Evolutionary conservation across 148 eudicot genomes (phyloP).

Genomic region (Nepenthes gracilis): DNA sequence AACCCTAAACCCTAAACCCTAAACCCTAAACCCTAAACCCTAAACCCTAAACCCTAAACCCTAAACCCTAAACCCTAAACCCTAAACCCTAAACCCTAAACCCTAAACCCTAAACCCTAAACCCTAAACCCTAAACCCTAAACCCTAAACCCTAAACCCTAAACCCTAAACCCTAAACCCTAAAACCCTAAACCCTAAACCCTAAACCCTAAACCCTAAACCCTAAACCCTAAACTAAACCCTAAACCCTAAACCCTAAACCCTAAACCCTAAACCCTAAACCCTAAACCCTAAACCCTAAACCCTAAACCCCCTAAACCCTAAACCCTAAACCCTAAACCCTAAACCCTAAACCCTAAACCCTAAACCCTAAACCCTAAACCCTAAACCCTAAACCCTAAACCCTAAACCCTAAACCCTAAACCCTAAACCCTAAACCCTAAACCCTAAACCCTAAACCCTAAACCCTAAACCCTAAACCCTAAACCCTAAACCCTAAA

Average conservation of each 20-base stretch:
- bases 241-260: slow-evolving; percentile 10
- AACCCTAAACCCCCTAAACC: slow-evolving; percentile 10
- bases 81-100: slow-evolving; percentile 12
- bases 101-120: slow-evolving; percentile 12
- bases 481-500: slow-evolving; percentile 13
- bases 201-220: slow-evolving; percentile 11
- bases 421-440: slow-evolving; percentile 15
- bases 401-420: slow-evolving; percentile 10
- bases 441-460: slow-evolving; percentile 10
- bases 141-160: slow-evolving; percentile 9
- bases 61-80: slow-evolving; percentile 2
- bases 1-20: slow-evolving; percentile 18
- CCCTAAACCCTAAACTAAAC: too few relatives aligned
- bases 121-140: slow-evolving; percentile 14
- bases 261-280: slow-evolving; percentile 21
- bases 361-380: slow-evolving; percentile 14
- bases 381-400: slow-evolving; percentile 14
- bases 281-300: slow-evolving; percentile 12
- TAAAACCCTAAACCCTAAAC: slow-evolving; percentile 11
- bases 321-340: slow-evolving; percentile 15
- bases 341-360: slow-evolving; percentile 12
- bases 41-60: slow-evolving; percentile 10
- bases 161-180: background rate
- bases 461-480: slow-evolving; percentile 7
- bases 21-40: slow-evolving; percentile 13